Evolutionary conservation across 768 basidiomycete genomes (phyloP), one percentile per base, ranked within the genome.

Genomic region (Crassisporium funariophilum): DNA sequence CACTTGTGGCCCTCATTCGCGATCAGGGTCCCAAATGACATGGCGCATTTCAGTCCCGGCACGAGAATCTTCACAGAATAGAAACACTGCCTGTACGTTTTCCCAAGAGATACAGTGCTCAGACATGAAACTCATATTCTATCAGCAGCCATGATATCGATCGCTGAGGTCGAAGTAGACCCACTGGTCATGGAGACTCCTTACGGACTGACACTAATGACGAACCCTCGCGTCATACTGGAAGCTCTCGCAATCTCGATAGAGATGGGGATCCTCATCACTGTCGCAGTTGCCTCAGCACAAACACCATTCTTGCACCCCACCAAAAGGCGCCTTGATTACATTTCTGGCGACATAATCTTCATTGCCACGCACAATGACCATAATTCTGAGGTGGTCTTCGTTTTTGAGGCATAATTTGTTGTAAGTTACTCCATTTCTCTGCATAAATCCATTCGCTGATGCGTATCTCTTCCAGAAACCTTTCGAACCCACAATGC

Each of bases 221-320:
- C 54, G n/a, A 62, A 71, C 31, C 57, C 68, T 3, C 62, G 53
- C 6, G 65, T 69, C 19, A 58, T 76, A 16, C 60, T 69, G 15
- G 61, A 65, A 20, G 71, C 72, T 9, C 63, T 76, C 6, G 65
- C 70, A 4, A 59, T 69, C 33, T 74, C 75, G 5, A 53, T 76
- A 21, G 74, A 74, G 53, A 58, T 69, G 5, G 70, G 66, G 9
- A 44, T 65, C 6, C 49, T 67, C 11, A 53, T 76, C 38, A 70
- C 66, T 4, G 64, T 76, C 41, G 52, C 61, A 27, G 17, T 63
- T 25, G 49, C 60, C 5, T 51, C 50, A 20, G 17, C 33, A 6
- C 44, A 49, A 23, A 47, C 47, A 2, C 29, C 33, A 1, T 36
- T 25, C 20, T n/a, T 21, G 21, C 49, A 51, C 31, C 44, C 46